phyloP scores from a whole-genome alignment of 2,329 filamentous ascomycete species.

The Fusarium multiceps region DNA sequence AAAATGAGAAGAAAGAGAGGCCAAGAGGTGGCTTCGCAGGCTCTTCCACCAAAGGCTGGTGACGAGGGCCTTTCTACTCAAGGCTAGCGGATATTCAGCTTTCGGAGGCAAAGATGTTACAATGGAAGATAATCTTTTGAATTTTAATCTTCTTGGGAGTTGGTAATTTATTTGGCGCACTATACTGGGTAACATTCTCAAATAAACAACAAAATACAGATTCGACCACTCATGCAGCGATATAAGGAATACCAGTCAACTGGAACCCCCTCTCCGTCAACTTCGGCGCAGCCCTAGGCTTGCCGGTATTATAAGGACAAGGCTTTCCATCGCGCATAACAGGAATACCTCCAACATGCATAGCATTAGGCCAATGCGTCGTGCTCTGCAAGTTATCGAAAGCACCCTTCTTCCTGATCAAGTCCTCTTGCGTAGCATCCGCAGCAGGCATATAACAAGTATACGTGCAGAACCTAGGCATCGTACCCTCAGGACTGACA shows the following conservation, averaged over 20 bases:
- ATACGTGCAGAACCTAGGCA: constrained; percentile 6
- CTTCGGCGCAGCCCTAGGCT: neutral
- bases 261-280: neutral
- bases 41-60: too few species aligned
- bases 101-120: too few species aligned
- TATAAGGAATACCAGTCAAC: constrained; percentile 14
- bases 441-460: constrained; percentile 20
- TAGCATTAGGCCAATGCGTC: constrained; percentile 17
- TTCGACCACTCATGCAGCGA: neutral
- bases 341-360: constrained; percentile 18
- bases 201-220: too few species aligned
- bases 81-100: too few species aligned
- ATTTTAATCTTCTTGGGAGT: too few species aligned
- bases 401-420: constrained; percentile 20
- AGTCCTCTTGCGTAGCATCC: constrained; percentile 2
- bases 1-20: too few species aligned
- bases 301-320: constrained; percentile 15
- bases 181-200: too few species aligned
- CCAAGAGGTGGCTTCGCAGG: too few species aligned
- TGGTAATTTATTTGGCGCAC: too few species aligned
- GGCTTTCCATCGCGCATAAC: constrained; percentile 10
- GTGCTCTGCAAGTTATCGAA: constrained; percentile 10
- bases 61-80: too few species aligned
- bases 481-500: neutral
- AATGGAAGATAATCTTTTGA: too few species aligned